A percentile compares a stretch with the other conserved stretches of the same genome.
Evolutionary conservation across 2,329 filamentous ascomycete genomes (phyloP).

Genomic region (Ustilaginoidea virens): DNA sequence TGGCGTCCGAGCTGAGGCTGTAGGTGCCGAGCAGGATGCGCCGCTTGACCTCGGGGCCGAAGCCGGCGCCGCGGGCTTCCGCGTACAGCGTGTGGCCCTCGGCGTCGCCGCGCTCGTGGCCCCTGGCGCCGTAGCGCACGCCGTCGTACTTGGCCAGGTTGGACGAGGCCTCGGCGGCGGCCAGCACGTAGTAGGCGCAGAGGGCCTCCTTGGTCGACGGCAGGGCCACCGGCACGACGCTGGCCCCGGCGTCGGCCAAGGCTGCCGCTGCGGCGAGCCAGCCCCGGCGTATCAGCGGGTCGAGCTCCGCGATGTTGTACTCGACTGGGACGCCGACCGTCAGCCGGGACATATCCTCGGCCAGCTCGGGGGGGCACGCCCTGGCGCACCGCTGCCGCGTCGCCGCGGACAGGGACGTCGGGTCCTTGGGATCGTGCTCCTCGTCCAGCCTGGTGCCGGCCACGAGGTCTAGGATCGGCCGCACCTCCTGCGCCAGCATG

Average conservation of each 20-base stretch:
- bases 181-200: conserved; percentile 88
- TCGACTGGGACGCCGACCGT: conserved; percentile 49
- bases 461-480: conserved; percentile 33
- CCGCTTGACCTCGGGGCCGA: conserved; percentile 73
- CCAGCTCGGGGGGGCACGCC: conserved; percentile 10
- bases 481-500: conserved; percentile 44
- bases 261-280: conserved; percentile 50
- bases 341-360: conserved; percentile 16
- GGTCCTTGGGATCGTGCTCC: conserved; percentile 53
- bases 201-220: conserved; percentile 75
- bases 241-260: conserved; percentile 51
- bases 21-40: conserved; percentile 84
- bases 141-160: conserved; percentile 97
- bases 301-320: conserved; percentile 78
- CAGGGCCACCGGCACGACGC: conserved; percentile 60
- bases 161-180: conserved; percentile 86
- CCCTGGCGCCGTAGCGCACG: conserved; percentile 67
- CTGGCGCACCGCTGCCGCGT: conserved; percentile 36
- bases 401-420: conserved; percentile 48
- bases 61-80: conserved; percentile 53
- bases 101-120: conserved; percentile 33
- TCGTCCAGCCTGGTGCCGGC: conserved; percentile 31
- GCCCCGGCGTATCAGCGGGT: conserved; percentile 48
- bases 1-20: conserved; percentile 74
- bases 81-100: conserved; percentile 57